Evolutionary conservation across 2,329 filamentous ascomycete genomes (phyloP).

Genomic region (Triangularia setosa): DNA sequence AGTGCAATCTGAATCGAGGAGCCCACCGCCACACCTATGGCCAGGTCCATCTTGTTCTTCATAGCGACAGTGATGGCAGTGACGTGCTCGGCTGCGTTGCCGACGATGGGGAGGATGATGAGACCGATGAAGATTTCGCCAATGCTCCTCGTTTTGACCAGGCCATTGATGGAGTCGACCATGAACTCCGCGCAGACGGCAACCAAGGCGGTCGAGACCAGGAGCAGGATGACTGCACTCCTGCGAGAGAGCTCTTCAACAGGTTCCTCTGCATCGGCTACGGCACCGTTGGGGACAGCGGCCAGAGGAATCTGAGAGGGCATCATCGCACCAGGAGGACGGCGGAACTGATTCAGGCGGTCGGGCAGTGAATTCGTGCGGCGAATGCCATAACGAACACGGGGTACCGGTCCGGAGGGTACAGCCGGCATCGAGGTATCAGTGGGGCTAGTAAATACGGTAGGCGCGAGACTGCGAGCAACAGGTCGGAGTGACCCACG

Average conservation of each 20-base stretch:
- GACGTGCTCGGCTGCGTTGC: constrained; percentile 70
- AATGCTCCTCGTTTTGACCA: constrained; percentile 53
- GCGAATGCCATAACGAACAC: constrained; percentile 61
- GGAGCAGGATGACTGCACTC: constrained; percentile 57
- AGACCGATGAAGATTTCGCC: constrained; percentile 67
- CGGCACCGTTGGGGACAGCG: constrained; percentile 31
- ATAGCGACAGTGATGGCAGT: constrained; percentile 67
- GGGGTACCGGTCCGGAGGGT: constrained; percentile 47
- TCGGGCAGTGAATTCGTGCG: constrained; percentile 72
- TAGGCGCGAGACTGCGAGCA: constrained; percentile 65
- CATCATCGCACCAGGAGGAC: constrained; percentile 48
- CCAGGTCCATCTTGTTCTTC: constrained; percentile 74
- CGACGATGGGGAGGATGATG: constrained; percentile 69
- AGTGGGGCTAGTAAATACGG: constrained; percentile 58
- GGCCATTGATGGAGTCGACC: constrained; percentile 62
- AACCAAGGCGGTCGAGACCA: constrained; percentile 62
- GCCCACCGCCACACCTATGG: constrained; percentile 68
- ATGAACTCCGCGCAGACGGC: constrained; percentile 68
- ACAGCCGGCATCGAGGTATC: constrained; percentile 29
- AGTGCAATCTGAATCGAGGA: constrained; percentile 70
- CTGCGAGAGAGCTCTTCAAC: constrained; percentile 50
- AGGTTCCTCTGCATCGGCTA: constrained; percentile 34
- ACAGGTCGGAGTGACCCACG: constrained; percentile 59
- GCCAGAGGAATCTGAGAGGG: constrained; percentile 44
- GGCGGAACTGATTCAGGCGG: constrained; percentile 51